phyloP scores from a whole-genome alignment of 225 moss, liverwort and hornwort species.

The Sphagnum tenellum region DNA sequence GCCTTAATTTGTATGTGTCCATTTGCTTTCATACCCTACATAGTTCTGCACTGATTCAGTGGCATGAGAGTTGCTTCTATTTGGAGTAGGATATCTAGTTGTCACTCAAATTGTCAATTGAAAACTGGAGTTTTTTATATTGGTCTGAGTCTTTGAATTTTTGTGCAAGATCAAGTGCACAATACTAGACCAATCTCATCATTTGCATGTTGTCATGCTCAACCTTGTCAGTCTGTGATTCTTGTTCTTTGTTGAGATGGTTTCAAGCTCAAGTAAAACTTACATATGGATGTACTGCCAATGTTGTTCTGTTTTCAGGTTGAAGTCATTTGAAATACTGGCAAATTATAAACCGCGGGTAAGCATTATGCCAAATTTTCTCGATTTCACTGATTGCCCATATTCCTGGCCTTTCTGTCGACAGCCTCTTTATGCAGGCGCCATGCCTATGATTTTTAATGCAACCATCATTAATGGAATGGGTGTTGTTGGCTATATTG shows the following conservation, averaged over 20 bases:
- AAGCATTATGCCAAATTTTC: conserved; percentile 58
- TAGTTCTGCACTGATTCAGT: neutral
- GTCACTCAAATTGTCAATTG: too few relatives aligned
- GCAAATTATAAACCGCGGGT: conserved; percentile 69
- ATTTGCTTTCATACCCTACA: neutral
- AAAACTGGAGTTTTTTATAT: too few relatives aligned
- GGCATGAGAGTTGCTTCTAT: too few relatives aligned
- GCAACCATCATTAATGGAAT: conserved; percentile 90
- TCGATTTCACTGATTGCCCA: conserved; percentile 84
- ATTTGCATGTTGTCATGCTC: too few relatives aligned
- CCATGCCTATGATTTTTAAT: conserved; percentile 88
- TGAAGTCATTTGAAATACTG: conserved; percentile 77
- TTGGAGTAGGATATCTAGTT: too few relatives aligned
- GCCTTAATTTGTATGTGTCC: conserved; percentile 75
- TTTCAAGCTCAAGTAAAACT: too few relatives aligned
- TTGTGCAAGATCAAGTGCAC: too few relatives aligned
- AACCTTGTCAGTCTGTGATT: too few relatives aligned
- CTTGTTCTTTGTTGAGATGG: too few relatives aligned
- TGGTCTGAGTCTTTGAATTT: too few relatives aligned
- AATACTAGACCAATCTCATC: too few relatives aligned
- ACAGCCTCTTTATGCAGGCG: conserved; percentile 79
- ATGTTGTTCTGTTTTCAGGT: conserved; percentile 32
- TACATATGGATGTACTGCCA: too few relatives aligned
- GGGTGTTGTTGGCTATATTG: conserved; percentile 86
- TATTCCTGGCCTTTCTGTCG: conserved; percentile 94